These are phyloP conservation scores for Lavandula angustifolia DNA, from an alignment of 257 asterid species.

Conservation along the genomic window DNA sequence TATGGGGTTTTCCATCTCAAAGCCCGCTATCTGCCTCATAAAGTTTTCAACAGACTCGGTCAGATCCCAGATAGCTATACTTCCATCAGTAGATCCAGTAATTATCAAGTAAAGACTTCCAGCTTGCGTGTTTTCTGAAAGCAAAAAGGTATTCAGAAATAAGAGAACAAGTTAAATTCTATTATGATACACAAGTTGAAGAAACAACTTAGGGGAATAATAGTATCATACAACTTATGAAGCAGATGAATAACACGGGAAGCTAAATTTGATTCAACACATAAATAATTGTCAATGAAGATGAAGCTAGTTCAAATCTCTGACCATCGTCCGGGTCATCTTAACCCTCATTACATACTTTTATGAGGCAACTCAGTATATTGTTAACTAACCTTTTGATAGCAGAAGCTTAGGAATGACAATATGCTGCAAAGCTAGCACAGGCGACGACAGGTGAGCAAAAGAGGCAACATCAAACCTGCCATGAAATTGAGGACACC, in stretches of 20 bases:
- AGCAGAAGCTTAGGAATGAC: conserved; percentile 52
- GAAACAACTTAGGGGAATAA: conserved; percentile 13
- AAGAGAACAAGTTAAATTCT: neutral
- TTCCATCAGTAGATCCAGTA: conserved; percentile 93
- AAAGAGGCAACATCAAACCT: conserved; percentile 90
- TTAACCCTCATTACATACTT: conserved; percentile 12
- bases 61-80: conserved; percentile 87
- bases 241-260: neutral
- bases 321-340: neutral
- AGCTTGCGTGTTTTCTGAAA: conserved; percentile 45
- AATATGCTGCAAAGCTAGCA: conserved; percentile 77
- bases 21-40: conserved; percentile 57
- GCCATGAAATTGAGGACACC: conserved; percentile 37
- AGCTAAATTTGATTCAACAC: conserved; percentile 5
- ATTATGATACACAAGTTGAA: conserved; percentile 11
- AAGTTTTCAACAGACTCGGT: conserved; percentile 70
- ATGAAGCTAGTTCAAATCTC: no score
- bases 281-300: neutral
- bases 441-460: conserved; percentile 66
- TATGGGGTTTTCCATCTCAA: conserved; percentile 51
- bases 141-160: conserved; percentile 7
- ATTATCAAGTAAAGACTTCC: conserved; percentile 63
- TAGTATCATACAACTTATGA: neutral
- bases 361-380: conserved; percentile 1
- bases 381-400: conserved; percentile 54